Conservation (phyloP, 768 basidiomycete species). For the Leucocoprinus birnbaumii region DNA sequence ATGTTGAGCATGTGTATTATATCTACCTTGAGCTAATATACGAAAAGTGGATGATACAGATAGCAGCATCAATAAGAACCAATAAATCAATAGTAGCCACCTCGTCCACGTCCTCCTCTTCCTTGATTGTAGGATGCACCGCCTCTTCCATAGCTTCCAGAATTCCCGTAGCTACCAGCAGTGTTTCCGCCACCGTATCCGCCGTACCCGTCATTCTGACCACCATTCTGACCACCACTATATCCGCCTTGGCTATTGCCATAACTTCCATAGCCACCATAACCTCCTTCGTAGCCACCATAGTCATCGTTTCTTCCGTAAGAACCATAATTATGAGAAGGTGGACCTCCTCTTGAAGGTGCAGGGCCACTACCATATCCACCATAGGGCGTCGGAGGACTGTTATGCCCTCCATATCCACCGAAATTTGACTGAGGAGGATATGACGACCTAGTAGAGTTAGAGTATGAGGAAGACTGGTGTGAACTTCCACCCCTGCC, state of each 20-base stretch:
- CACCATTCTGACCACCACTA: constrained; percentile 21
- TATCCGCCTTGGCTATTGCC: constrained; percentile 19
- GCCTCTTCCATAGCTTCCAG: constrained; percentile 20
- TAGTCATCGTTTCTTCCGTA: constrained; percentile 30
- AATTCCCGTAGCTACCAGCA: constrained; percentile 23
- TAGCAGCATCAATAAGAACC: background rate
- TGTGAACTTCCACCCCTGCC: constrained; percentile 24
- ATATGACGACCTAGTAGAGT: constrained; percentile 7
- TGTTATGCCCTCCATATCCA: constrained; percentile 22
- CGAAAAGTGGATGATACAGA: constrained; percentile 5
- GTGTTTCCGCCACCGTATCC: constrained; percentile 24
- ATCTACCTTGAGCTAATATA: background rate
- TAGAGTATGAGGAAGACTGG: constrained; percentile 11
- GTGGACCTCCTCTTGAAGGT: constrained; percentile 20
- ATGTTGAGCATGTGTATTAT: background rate
- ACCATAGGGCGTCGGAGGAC: constrained; percentile 22
- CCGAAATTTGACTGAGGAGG: constrained; percentile 22
- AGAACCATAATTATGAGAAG: constrained; percentile 23
- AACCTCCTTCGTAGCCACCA: constrained; percentile 24
- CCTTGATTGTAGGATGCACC: constrained; percentile 26
- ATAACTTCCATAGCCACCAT: constrained; percentile 32
- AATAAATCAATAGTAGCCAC: constrained; percentile 37
- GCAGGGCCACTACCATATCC: constrained; percentile 25
- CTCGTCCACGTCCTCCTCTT: constrained; percentile 40
- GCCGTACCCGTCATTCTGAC: constrained; percentile 31